A percentile compares a stretch with the other conserved stretches of the same genome.
These are phyloP conservation scores for Akanthomyces muscarius DNA, from an alignment of 2,329 filamentous ascomycete species.

Conservation along the genomic window DNA sequence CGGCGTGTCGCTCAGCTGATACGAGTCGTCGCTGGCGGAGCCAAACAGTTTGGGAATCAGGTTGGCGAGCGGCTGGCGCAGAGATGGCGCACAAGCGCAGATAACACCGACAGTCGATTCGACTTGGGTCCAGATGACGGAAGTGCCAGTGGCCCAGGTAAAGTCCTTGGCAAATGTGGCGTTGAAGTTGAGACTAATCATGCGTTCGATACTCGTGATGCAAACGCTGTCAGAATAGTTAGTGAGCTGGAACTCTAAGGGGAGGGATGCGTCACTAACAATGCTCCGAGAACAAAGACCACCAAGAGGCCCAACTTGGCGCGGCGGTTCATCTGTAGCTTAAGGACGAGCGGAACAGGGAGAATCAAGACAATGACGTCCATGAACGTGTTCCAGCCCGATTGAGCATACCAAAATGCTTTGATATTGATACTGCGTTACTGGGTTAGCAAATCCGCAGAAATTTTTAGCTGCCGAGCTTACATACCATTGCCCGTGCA, in stretches of 20 bases:
- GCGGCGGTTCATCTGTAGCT: constrained; percentile 14
- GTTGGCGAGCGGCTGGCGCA: constrained; percentile 6
- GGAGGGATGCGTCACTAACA: neutral
- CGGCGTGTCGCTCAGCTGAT: constrained; percentile 11
- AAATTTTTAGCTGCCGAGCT: neutral
- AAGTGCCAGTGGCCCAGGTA: constrained; percentile 14
- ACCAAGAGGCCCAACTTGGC: constrained; percentile 12
- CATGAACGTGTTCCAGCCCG: constrained; percentile 15
- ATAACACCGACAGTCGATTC: constrained; percentile 15
- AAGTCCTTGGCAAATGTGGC: constrained; percentile 11
- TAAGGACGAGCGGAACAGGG: constrained; percentile 4
- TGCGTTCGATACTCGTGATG: constrained; percentile 15
- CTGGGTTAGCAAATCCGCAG: neutral
- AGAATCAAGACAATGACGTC: constrained; percentile 14
- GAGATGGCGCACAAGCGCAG: constrained; percentile 11
- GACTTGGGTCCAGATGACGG: constrained; percentile 15
- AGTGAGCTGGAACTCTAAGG: neutral
- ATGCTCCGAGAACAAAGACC: constrained; percentile 12
- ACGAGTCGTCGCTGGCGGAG: neutral
- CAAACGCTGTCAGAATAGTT: constrained; percentile 5
- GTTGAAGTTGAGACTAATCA: constrained; percentile 17
- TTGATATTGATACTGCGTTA: constrained; percentile 13
- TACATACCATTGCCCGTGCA: constrained; percentile 8
- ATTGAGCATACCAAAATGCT: constrained; percentile 15
- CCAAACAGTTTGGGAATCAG: constrained; percentile 9